phyloP scores from a whole-genome alignment of 805 yeast species.

The Starmerella asiatica region DNA sequence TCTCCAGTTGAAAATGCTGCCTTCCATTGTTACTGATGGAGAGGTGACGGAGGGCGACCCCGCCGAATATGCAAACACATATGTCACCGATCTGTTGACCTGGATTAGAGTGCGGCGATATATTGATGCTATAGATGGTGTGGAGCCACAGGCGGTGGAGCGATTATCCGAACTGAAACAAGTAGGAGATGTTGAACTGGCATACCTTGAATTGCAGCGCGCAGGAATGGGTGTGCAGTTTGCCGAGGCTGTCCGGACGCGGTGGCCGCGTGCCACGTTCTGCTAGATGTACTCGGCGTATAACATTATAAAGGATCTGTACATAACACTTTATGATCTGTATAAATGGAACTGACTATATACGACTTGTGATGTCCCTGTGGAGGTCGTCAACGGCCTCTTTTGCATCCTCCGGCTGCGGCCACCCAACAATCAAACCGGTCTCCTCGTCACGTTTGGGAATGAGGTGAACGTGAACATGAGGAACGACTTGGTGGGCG shows the following conservation, averaged over 20 bases:
- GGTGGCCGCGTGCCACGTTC: conserved; percentile 17
- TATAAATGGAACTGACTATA: conserved; percentile 1
- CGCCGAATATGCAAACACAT: conserved; percentile 19
- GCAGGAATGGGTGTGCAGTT: conserved; percentile 10
- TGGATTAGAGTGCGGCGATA: conserved; percentile 22
- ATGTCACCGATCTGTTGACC: conserved; percentile 19
- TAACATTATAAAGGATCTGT: too few species aligned
- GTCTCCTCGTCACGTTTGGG: conserved; percentile 65
- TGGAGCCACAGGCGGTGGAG: conserved; percentile 11
- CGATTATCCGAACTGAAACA: conserved; percentile 2
- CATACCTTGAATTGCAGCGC: conserved; percentile 9
- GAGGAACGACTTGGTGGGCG: conserved; percentile 93
- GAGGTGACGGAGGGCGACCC: conserved; percentile 18
- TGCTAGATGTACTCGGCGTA: too few species aligned
- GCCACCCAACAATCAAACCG: conserved; percentile 90
- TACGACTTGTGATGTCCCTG: conserved; percentile 33
- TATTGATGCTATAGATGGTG: conserved; percentile 13
- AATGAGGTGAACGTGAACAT: conserved; percentile 92
- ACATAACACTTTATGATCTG: not conserved
- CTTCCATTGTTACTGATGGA: conserved; percentile 18
- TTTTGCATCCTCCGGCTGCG: conserved; percentile 68
- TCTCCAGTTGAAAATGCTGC: conserved; percentile 22
- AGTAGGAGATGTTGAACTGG: conserved; percentile 6
- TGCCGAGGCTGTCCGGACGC: conserved; percentile 9
- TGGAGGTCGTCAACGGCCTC: conserved; percentile 49